A percentile compares a stretch with the other conserved stretches of the same genome.
Evolutionary conservation across 2,329 filamentous ascomycete genomes (phyloP).

Genomic region (Hypoxylon rubiginosum): DNA sequence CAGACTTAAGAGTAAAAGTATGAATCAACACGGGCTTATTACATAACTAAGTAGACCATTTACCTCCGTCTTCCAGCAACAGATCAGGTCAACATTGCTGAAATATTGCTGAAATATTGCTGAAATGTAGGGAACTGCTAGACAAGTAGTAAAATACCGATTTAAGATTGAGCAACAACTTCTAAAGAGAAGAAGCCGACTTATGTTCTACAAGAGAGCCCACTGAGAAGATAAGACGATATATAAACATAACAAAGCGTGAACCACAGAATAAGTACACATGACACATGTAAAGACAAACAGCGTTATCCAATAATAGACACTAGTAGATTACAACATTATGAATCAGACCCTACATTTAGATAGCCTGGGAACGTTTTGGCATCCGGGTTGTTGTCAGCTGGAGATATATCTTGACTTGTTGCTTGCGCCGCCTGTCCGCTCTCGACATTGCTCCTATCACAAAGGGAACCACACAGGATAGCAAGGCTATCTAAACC

Average conservation of each 20-base stretch:
- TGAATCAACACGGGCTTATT: no score
- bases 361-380: constrained; percentile 36
- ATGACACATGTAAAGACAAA: constrained; percentile 15
- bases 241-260: not conserved
- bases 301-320: constrained; percentile 50
- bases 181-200: not conserved
- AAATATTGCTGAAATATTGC: no score
- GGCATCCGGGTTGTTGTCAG: constrained; percentile 44
- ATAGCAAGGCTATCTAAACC: constrained; percentile 13
- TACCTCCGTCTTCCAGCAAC: no score
- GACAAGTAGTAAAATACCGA: not conserved
- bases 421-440: constrained; percentile 33
- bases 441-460: constrained; percentile 27
- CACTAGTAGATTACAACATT: constrained; percentile 62
- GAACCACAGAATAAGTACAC: not conserved
- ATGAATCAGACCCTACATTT: constrained; percentile 57
- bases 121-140: no score
- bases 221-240: not conserved
- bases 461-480: constrained; percentile 37
- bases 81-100: no score
- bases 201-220: not conserved
- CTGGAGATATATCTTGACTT: constrained; percentile 34
- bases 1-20: no score
- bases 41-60: no score
- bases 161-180: not conserved